Percentiles rank a stretch among this genome's conserved stretches.
Conservation (phyloP, 164 flowering plant genomes). For the Platanus orientalis region DNA sequence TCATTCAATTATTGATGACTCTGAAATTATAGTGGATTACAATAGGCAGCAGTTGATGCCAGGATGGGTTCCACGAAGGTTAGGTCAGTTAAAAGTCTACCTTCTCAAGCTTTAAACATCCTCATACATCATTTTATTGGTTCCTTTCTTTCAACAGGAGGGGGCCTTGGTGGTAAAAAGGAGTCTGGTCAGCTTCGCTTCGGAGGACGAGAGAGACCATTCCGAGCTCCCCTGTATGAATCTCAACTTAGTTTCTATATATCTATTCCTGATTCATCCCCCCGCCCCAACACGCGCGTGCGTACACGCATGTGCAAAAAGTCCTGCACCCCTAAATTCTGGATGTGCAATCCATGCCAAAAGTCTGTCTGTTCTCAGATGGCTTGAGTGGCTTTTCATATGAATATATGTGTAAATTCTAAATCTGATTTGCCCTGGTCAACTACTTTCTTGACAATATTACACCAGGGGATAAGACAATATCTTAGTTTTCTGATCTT, state of each 20-base stretch:
- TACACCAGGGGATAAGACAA: too few species aligned
- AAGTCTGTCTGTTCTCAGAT: neutral
- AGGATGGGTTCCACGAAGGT: slow-evolving; percentile 96
- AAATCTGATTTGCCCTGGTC: too few species aligned
- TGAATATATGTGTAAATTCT: too few species aligned
- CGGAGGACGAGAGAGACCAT: slow-evolving; percentile 97
- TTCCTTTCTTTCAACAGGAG: slow-evolving; percentile 44
- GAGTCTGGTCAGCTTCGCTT: slow-evolving; percentile 98
- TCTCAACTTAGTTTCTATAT: neutral
- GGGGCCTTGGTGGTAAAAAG: slow-evolving; percentile 94
- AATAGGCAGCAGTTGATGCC: slow-evolving; percentile 90
- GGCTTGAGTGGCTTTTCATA: too few species aligned
- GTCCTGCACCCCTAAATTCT: too few species aligned
- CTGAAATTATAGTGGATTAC: slow-evolving; percentile 86
- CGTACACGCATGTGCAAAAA: too few species aligned
- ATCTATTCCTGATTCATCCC: too few species aligned
- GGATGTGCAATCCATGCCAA: neutral
- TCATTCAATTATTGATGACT: slow-evolving; percentile 73
- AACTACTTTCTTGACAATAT: too few species aligned
- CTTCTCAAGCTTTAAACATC: neutral
- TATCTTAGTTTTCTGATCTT: too few species aligned
- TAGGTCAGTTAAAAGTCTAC: slow-evolving; percentile 49
- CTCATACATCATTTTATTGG: neutral
- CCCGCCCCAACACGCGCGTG: too few species aligned
- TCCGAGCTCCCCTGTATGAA: slow-evolving; percentile 91